Percentiles rank a stretch among this genome's conserved stretches.
phyloP scores from a whole-genome alignment of 768 basidiomycete genomes.

The Sarcodon aspratus region DNA sequence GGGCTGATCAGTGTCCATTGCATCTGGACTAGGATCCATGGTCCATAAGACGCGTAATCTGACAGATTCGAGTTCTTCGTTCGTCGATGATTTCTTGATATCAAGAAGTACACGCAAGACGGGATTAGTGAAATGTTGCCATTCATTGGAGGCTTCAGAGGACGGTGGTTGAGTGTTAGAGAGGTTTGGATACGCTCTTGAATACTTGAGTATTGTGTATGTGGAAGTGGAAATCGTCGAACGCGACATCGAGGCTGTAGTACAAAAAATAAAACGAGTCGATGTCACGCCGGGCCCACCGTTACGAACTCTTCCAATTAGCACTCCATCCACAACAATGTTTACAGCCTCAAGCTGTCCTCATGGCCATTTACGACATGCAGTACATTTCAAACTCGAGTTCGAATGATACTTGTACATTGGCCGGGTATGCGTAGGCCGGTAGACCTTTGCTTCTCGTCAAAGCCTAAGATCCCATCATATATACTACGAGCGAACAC shows the following conservation, averaged over 20 bases:
- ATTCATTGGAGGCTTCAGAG: constrained; percentile 29
- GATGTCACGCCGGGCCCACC: too few species aligned
- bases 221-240: constrained; percentile 50
- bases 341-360: too few species aligned
- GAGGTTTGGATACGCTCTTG: constrained; percentile 40
- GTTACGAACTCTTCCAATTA: too few species aligned
- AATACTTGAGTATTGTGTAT: constrained; percentile 54
- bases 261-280: too few species aligned
- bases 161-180: constrained; percentile 3
- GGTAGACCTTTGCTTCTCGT: too few species aligned
- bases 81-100: constrained; percentile 33
- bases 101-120: constrained; percentile 53
- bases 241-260: constrained; percentile 20
- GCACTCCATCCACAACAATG: too few species aligned
- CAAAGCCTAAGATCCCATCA: too few species aligned
- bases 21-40: constrained; percentile 26
- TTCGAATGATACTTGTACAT: too few species aligned
- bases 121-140: constrained; percentile 75
- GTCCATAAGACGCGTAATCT: constrained; percentile 56
- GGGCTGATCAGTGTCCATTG: constrained; percentile 29
- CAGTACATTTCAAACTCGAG: too few species aligned
- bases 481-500: too few species aligned
- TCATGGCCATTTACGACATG: too few species aligned
- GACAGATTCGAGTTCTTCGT: constrained; percentile 46
- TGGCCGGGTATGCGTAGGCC: too few species aligned